Evolutionary conservation across 208 protist species (phyloP), one percentile per base, ranked within the genome.

Genomic region (Porcisia hertigi): DNA sequence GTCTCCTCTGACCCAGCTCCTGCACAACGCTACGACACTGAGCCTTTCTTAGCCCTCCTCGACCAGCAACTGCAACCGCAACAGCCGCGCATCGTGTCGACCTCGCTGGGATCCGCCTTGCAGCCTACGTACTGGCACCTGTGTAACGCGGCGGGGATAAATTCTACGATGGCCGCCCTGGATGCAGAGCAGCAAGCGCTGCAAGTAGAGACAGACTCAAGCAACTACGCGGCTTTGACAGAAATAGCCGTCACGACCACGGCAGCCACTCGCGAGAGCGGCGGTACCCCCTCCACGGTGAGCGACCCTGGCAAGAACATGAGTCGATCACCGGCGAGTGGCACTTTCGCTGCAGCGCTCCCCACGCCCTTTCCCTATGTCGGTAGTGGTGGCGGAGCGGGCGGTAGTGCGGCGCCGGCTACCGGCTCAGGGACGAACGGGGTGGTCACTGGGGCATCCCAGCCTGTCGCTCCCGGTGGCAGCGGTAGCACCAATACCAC

Each of bases 1-100:
- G 87, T 91, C n/a, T 90, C 83, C 14, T 83, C 86, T 14, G 67
- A 84, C 54, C 36, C 80, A 14, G 73, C 72, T 36, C 49, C 66
- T 20, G 55, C 60, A 25, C 78, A 78, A 67, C 78, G 78, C 66
- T 82, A 82, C 73, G 78, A 82, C 59, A 82, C 73, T 25, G 25
- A 70, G 30, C 53, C 41, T 3, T 60, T 69, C 45, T n/a, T 72
- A 18, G 55, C 39, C 0, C 52, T 57, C 12, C 4, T 57, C 2
- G 11, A 49, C 30, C 54, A 23, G 30, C 55, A 76, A 20, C 72
- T 1, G 39, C 39, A 43, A 7, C 63, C 43, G 63, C 41, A 8
- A 18, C 63, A 47, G 63, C 41, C 1, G 14, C 63, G 23, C 63
- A 11, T 20, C n/a, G 12, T 3, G 36, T 49, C 41, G 9, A 14